phyloP scores from a whole-genome alignment of 2,329 filamentous ascomycete genomes.

The Onygenales sp. region DNA sequence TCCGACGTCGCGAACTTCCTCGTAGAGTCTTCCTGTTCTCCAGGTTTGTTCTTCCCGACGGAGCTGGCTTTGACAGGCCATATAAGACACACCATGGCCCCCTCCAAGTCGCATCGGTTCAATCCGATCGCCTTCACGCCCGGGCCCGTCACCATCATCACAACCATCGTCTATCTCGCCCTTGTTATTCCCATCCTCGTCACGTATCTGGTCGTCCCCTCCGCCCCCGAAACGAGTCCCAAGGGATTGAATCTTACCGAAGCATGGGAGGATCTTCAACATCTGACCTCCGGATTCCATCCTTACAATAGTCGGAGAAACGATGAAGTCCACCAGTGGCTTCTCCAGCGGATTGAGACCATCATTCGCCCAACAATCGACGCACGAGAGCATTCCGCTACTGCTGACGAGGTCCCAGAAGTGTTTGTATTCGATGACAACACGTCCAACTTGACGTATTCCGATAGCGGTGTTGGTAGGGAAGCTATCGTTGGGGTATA shows the following conservation, averaged over 20 bases:
- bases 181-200: slow-evolving; percentile 63
- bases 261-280: slow-evolving; percentile 75
- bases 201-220: slow-evolving; percentile 66
- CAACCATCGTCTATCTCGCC: slow-evolving; percentile 65
- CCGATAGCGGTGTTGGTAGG: slow-evolving; percentile 33
- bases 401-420: slow-evolving; percentile 18
- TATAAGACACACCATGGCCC: slow-evolving; percentile 20
- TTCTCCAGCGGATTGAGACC: slow-evolving; percentile 59
- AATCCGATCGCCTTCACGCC: slow-evolving; percentile 65
- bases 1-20: too few species aligned
- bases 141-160: slow-evolving; percentile 71
- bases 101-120: slow-evolving; percentile 17
- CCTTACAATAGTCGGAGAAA: slow-evolving; percentile 83
- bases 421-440: slow-evolving; percentile 68
- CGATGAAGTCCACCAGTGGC: slow-evolving; percentile 66
- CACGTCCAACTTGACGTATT: slow-evolving; percentile 66
- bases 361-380: slow-evolving; percentile 56
- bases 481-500: slow-evolving; percentile 52
- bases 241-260: slow-evolving; percentile 69
- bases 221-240: slow-evolving; percentile 48
- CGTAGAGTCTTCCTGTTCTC: neutral
- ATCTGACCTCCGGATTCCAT: slow-evolving; percentile 66
- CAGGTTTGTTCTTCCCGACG: neutral
- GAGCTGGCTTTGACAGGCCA: neutral
- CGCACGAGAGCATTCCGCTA: slow-evolving; percentile 12